Conservation (phyloP, 2,329 filamentous ascomycete genomes). For the Trichoderma hamatum region DNA sequence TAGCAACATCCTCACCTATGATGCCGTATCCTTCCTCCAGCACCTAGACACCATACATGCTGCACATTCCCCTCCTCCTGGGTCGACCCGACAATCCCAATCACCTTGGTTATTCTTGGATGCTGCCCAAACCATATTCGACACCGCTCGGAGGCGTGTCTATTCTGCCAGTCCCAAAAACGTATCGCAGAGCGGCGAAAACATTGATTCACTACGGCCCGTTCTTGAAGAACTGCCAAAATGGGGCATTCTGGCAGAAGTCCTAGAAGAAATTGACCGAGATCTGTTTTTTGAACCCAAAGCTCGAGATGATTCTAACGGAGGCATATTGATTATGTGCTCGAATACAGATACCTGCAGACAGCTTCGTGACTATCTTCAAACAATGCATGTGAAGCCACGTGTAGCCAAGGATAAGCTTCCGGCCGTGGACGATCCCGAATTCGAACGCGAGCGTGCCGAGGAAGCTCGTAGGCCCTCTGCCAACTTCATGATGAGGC, state of each 20-base stretch:
- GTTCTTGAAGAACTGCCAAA: conserved; percentile 95
- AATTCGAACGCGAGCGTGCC: conserved; percentile 52
- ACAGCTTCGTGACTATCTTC: conserved; percentile 87
- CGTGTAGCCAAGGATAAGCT: conserved; percentile 44
- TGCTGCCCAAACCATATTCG: conserved; percentile 91
- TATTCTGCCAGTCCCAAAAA: conserved; percentile 71
- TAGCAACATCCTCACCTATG: conserved; percentile 79
- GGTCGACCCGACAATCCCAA: conserved; percentile 83
- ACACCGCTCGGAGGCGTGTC: conserved; percentile 83
- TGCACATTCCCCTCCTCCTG: conserved; percentile 83
- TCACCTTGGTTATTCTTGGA: conserved; percentile 97
- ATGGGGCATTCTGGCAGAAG: conserved; percentile 85
- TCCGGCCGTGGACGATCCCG: conserved; percentile 38
- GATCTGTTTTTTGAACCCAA: conserved; percentile 83
- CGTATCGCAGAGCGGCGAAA: conserved; percentile 46
- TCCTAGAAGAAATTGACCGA: conserved; percentile 89
- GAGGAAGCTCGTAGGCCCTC: conserved; percentile 66
- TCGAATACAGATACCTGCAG: conserved; percentile 82
- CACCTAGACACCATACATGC: conserved; percentile 94
- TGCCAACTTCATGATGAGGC: conserved; percentile 85
- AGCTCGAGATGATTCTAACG: conserved; percentile 79
- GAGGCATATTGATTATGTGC: conserved; percentile 96
- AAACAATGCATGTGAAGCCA: conserved; percentile 80
- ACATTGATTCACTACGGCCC: conserved; percentile 68
- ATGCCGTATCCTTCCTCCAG: conserved; percentile 88